These are phyloP conservation scores for Teunomyces aglyptinius DNA, from an alignment of 805 yeast genomes.

Conservation along the genomic window DNA sequence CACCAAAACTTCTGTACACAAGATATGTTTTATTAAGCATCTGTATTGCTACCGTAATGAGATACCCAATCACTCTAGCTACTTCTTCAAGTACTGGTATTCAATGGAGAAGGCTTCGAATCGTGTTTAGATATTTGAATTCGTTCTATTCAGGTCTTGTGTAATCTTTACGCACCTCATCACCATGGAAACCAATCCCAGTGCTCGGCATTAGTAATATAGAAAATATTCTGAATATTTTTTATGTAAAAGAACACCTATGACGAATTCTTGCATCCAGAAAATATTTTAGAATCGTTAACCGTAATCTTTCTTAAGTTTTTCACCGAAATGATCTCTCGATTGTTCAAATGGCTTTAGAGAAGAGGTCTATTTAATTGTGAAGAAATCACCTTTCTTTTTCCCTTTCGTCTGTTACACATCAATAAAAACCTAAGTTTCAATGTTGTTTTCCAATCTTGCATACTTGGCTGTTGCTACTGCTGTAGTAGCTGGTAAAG, in stretches of 20 bases:
- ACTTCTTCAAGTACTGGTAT: too few species aligned
- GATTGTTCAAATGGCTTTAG: not conserved
- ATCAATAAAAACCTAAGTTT: not conserved
- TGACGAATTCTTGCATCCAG: not conserved
- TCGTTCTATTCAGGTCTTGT: not conserved
- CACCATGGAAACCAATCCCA: not conserved
- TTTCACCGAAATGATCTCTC: not conserved
- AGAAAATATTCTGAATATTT: not conserved
- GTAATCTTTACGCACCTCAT: not conserved
- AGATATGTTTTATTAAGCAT: too few species aligned
- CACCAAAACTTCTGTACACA: too few species aligned
- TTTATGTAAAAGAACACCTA: not conserved
- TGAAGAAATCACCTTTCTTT: not conserved
- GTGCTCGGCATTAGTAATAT: not conserved
- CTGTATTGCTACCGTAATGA: too few species aligned
- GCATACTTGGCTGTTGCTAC: slow-evolving; percentile 4
- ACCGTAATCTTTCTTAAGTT: not conserved
- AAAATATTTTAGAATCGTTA: not conserved
- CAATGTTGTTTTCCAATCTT: slow-evolving; percentile 1
- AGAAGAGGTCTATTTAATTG: not conserved
- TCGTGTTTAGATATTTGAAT: too few species aligned
- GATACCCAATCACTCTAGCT: too few species aligned
- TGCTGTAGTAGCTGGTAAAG: slow-evolving; percentile 4
- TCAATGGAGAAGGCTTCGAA: too few species aligned
- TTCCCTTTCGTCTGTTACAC: not conserved